phyloP scores from a whole-genome alignment of 1,284 basidiomycete species.

The Moniliophthora roreri region DNA sequence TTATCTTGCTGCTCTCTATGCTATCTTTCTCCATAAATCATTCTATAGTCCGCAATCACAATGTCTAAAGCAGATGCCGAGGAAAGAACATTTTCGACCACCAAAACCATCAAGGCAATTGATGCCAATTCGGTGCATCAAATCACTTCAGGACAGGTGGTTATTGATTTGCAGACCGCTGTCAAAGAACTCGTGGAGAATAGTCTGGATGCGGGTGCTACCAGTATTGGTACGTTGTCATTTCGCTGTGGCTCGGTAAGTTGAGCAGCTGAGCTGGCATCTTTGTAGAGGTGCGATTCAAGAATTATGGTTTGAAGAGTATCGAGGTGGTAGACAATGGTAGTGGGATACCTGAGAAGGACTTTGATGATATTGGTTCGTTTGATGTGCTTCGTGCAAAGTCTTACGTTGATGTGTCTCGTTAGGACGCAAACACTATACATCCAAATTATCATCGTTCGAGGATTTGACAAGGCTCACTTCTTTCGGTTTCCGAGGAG shows the following conservation, averaged over 20 bases:
- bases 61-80: background rate
- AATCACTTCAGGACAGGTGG: conserved; percentile 93
- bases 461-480: conserved; percentile 72
- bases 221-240: conserved; percentile 70
- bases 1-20: too few relatives aligned
- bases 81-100: too few relatives aligned
- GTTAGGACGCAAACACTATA: conserved; percentile 88
- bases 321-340: conserved; percentile 96
- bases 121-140: conserved; percentile 78
- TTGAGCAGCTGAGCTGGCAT: background rate
- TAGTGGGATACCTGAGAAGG: conserved; percentile 74
- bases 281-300: conserved; percentile 84
- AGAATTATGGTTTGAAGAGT: conserved; percentile 82
- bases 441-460: conserved; percentile 86
- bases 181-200: conserved; percentile 98
- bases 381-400: conserved; percentile 6
- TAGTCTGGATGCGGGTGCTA: conserved; percentile 90
- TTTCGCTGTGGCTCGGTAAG: background rate
- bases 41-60: background rate
- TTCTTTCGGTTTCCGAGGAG: conserved; percentile 96
- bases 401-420: background rate
- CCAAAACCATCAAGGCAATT: conserved; percentile 53
- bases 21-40: background rate
- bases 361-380: conserved; percentile 81
- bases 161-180: conserved; percentile 90